Conservation (phyloP, 371 early-diverging fungal species). For the Mortierella sp. region DNA sequence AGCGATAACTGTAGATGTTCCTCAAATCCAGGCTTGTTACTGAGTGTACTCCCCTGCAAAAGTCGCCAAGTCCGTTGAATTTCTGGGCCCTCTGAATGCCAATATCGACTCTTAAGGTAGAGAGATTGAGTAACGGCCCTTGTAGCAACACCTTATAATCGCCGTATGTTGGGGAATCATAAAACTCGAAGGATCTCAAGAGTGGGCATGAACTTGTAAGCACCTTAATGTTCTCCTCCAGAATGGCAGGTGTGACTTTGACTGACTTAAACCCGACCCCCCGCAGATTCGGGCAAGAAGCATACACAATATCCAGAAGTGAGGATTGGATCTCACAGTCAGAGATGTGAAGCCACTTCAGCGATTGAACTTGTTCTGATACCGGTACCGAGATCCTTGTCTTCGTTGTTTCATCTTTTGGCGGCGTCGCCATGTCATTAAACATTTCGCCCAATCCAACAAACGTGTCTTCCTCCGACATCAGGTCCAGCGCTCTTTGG, state of each 20-base stretch:
- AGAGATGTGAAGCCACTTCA: constrained; percentile 5
- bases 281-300: constrained; percentile 14
- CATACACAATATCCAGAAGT: not conserved
- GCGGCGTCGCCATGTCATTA: no score
- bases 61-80: no score
- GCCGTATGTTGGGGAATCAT: not conserved
- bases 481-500: not conserved
- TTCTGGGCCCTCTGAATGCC: not conserved
- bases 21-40: constrained; percentile 1
- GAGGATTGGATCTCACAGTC: not conserved
- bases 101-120: constrained; percentile 1
- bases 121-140: constrained; percentile 8
- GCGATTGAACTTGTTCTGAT: constrained; percentile 1
- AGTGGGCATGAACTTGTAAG: constrained; percentile 5
- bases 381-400: not conserved
- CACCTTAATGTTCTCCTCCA: constrained; percentile 1
- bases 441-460: not conserved
- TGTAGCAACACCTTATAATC: not conserved
- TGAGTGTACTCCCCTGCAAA: not conserved
- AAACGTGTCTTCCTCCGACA: no score
- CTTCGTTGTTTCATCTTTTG: not conserved
- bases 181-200: constrained; percentile 11
- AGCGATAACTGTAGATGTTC: not conserved
- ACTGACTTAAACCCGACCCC: not conserved
- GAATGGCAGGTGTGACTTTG: not conserved